Evolutionary conservation across 2,329 filamentous ascomycete genomes (phyloP).

Genomic region (Sordariomycetes sp.): DNA sequence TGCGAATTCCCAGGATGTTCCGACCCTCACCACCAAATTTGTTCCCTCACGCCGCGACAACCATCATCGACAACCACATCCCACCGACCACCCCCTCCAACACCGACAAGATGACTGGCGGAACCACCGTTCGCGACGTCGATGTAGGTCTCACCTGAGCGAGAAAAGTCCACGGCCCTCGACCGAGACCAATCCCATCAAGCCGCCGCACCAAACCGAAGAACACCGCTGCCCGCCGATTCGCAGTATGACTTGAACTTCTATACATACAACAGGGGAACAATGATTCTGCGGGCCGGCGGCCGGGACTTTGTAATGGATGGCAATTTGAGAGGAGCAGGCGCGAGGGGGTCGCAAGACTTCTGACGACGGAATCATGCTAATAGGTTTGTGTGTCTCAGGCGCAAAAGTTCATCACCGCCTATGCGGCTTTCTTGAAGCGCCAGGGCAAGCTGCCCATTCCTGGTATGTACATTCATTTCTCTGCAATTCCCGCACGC

Average conservation of each 20-base stretch:
- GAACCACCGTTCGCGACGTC: conserved; percentile 77
- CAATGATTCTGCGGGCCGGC: not conserved
- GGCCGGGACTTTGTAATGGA: not conserved
- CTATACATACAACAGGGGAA: too few relatives aligned
- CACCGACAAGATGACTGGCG: conserved; percentile 69
- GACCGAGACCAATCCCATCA: not conserved
- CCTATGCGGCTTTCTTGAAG: conserved; percentile 87
- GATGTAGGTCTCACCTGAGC: conserved; percentile 53
- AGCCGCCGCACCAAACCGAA: not conserved
- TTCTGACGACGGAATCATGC: conserved; percentile 67
- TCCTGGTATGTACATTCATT: conserved; percentile 55
- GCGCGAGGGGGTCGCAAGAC: conserved; percentile 65
- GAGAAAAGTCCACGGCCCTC: not conserved
- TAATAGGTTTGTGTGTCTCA: conserved; percentile 49
- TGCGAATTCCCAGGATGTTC: conserved; percentile 10
- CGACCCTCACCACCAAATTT: conserved; percentile 10
- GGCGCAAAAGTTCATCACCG: conserved; percentile 83
- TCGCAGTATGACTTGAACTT: too few relatives aligned
- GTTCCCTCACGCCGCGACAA: conserved; percentile 10
- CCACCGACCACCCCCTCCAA: conserved; percentile 19
- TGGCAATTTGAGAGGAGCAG: conserved; percentile 39
- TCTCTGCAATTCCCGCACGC: not conserved
- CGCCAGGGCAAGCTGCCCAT: conserved; percentile 88
- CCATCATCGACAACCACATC: conserved; percentile 19
- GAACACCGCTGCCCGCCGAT: not conserved